Conservation (phyloP, 2,329 filamentous ascomycete species). For the Albophoma yamanashiensis region DNA sequence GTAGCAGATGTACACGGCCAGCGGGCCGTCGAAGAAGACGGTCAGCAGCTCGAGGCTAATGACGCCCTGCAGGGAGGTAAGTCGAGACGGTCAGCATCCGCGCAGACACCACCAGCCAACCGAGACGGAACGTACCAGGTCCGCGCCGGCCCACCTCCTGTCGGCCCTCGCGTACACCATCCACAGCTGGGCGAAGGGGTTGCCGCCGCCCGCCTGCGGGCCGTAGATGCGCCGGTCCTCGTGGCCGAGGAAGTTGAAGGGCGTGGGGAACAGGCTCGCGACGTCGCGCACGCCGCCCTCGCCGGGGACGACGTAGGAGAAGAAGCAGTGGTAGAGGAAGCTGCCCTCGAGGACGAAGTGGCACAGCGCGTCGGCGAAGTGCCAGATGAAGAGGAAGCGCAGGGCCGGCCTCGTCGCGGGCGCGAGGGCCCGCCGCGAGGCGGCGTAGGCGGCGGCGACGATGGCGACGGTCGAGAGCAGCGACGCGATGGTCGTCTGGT, state of each 20-base stretch:
- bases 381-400: constrained; percentile 86
- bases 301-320: constrained; percentile 35
- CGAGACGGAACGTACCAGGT: constrained; percentile 34
- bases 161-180: constrained; percentile 60
- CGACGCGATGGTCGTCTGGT: constrained; percentile 48
- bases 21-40: constrained; percentile 49
- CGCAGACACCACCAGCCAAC: neutral
- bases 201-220: constrained; percentile 42
- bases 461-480: constrained; percentile 45
- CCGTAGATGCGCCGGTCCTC: constrained; percentile 40
- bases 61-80: constrained; percentile 29
- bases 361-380: constrained; percentile 83
- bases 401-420: constrained; percentile 40
- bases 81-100: constrained; percentile 1
- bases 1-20: constrained; percentile 50
- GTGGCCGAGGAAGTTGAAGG: constrained; percentile 40
- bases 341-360: constrained; percentile 86
- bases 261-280: constrained; percentile 31
- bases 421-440: constrained; percentile 37
- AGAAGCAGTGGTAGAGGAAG: constrained; percentile 93
- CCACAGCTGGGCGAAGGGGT: constrained; percentile 50
- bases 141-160: constrained; percentile 50
- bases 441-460: constrained; percentile 33
- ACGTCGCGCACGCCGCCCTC: constrained; percentile 16
- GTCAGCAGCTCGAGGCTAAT: constrained; percentile 57